These are phyloP conservation scores for Phaeosphaeria sp. DNA, from an alignment of 2,329 filamentous ascomycete genomes.

Conservation along the genomic window DNA sequence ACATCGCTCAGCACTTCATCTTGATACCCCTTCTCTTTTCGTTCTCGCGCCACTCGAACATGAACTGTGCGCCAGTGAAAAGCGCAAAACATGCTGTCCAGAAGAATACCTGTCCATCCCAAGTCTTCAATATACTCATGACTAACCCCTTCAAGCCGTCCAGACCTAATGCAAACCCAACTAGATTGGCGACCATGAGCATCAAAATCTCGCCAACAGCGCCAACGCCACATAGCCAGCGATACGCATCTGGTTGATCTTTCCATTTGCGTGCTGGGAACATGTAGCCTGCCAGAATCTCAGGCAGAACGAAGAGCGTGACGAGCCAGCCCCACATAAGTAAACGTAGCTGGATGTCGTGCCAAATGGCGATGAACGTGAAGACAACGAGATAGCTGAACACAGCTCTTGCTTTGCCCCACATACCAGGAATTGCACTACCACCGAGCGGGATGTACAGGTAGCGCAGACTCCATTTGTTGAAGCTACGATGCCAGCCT, in stretches of 20 bases:
- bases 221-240: constrained; percentile 80
- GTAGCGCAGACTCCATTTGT: constrained; percentile 93
- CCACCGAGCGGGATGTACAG: constrained; percentile 93
- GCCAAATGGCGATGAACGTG: constrained; percentile 97
- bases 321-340: constrained; percentile 98
- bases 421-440: constrained; percentile 46
- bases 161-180: constrained; percentile 91
- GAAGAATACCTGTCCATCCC: constrained; percentile 77
- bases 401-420: constrained; percentile 64
- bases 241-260: constrained; percentile 72
- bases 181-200: constrained; percentile 95
- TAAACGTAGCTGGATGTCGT: constrained; percentile 90
- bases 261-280: constrained; percentile 80
- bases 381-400: constrained; percentile 85
- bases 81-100: constrained; percentile 72
- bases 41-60: constrained; percentile 92
- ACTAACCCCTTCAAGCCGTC: constrained; percentile 84
- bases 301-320: constrained; percentile 90
- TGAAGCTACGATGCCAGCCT: constrained; percentile 93
- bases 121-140: constrained; percentile 75
- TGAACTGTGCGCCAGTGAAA: constrained; percentile 87
- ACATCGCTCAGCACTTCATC: constrained; percentile 72
- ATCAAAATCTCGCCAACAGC: constrained; percentile 85
- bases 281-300: constrained; percentile 72
- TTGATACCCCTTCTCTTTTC: constrained; percentile 83